A percentile compares a stretch with the other conserved stretches of the same genome.
Evolutionary conservation across 495 filamentous ascomycete genomes (phyloP).

Genomic region (Darksidea phi): DNA sequence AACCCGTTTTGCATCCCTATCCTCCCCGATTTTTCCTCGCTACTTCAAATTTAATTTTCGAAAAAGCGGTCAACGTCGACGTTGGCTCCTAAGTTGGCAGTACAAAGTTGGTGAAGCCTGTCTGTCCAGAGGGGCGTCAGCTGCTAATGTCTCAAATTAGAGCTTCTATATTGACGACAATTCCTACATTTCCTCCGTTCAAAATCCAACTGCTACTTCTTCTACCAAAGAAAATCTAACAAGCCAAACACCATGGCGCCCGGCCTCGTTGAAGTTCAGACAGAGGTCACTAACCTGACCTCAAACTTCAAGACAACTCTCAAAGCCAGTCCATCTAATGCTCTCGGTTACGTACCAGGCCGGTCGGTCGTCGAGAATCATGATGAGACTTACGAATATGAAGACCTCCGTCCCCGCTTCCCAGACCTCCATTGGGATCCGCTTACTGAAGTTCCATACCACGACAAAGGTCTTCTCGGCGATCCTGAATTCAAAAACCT

Average conservation of each 20-base stretch:
- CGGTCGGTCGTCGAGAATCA: slow-evolving; percentile 49
- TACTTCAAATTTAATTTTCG: too few relatives aligned
- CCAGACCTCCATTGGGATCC: slow-evolving; percentile 57
- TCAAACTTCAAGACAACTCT: neutral
- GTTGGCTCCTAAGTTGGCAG: too few relatives aligned
- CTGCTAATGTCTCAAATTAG: too few relatives aligned
- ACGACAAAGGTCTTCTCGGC: slow-evolving; percentile 57
- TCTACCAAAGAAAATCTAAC: too few relatives aligned
- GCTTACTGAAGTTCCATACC: slow-evolving; percentile 52
- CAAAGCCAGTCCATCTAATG: neutral
- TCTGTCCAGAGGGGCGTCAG: too few relatives aligned
- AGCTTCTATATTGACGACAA: too few relatives aligned
- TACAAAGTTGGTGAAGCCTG: too few relatives aligned
- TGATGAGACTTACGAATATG: slow-evolving; percentile 52
- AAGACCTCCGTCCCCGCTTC: slow-evolving; percentile 58
- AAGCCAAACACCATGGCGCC: slow-evolving; percentile 19
- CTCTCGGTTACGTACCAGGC: slow-evolving; percentile 47
- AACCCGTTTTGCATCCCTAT: too few relatives aligned
- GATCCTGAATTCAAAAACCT: slow-evolving; percentile 60
- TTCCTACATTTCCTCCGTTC: too few relatives aligned
- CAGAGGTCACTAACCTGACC: slow-evolving; percentile 4
- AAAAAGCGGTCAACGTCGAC: too few relatives aligned
- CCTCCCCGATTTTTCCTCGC: too few relatives aligned
- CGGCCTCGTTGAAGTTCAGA: slow-evolving; percentile 23
- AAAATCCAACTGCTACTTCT: too few relatives aligned